Conservation (phyloP, 768 basidiomycete genomes). For the Cubamyces lactineus region DNA sequence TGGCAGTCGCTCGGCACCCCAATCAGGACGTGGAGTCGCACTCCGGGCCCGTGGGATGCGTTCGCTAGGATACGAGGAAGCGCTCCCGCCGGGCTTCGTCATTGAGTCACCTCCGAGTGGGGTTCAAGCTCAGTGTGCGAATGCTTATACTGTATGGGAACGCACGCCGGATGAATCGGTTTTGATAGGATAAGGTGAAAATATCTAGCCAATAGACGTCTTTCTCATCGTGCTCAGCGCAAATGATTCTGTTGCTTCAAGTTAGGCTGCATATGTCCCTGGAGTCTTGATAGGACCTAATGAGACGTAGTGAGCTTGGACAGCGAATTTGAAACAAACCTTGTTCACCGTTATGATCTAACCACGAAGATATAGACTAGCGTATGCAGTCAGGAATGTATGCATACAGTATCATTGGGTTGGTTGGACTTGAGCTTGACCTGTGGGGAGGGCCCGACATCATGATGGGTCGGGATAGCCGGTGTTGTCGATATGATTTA, state of each 20-base stretch:
- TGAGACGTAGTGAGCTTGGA: too few relatives aligned
- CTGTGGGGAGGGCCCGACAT: too few relatives aligned
- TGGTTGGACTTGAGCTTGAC: too few relatives aligned
- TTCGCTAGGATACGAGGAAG: neutral
- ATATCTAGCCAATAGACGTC: neutral
- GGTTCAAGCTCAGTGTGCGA: constrained; percentile 13
- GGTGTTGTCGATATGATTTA: neutral
- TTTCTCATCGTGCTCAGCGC: neutral
- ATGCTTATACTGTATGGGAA: constrained; percentile 3
- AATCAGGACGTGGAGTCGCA: constrained; percentile 11
- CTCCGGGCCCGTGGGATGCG: constrained; percentile 9
- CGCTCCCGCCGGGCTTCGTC: constrained; percentile 2
- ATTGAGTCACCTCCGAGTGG: constrained; percentile 3
- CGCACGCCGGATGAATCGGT: neutral
- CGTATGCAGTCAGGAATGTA: too few relatives aligned
- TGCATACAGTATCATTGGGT: too few relatives aligned
- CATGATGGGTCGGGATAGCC: too few relatives aligned
- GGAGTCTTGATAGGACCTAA: too few relatives aligned
- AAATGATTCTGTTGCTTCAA: too few relatives aligned
- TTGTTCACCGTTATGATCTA: too few relatives aligned
- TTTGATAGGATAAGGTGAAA: neutral
- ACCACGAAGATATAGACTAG: too few relatives aligned
- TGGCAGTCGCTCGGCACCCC: constrained; percentile 13
- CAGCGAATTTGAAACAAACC: too few relatives aligned
- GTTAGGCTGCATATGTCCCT: too few relatives aligned